Percentiles rank a stretch among this genome's conserved stretches.
Evolutionary conservation across 1,139 yeast genomes (phyloP).

Genomic region (Blastobotrys malaysiensis): DNA sequence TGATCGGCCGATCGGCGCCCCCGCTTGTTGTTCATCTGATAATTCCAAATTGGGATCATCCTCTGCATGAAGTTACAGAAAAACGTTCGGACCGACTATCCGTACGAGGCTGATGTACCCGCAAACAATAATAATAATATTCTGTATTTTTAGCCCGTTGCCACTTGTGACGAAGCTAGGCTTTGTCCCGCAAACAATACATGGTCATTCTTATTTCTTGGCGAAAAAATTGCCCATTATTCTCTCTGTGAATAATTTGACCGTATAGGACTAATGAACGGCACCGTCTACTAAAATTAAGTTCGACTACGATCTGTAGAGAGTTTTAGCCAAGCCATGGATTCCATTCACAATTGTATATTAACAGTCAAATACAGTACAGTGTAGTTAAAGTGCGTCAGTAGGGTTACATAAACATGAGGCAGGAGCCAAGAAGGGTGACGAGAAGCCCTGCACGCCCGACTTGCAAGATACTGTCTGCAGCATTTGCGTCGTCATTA

Average conservation of each 20-base stretch:
- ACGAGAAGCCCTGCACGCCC: conserved; percentile 1
- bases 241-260: not conserved
- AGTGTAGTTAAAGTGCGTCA: no score
- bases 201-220: not conserved
- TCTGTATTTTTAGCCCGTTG: no score
- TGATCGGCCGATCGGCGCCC: not conserved
- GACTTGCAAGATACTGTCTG: not conserved
- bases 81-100: not conserved
- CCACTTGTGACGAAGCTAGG: no score
- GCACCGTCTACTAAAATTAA: no score
- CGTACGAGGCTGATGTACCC: no score
- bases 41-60: not conserved
- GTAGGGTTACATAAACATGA: conserved; percentile 1
- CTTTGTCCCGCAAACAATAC: no score
- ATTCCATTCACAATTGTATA: no score
- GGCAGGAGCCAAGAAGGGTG: conserved; percentile 1
- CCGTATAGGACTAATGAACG: no score
- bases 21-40: not conserved
- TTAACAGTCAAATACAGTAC: not conserved
- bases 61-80: not conserved
- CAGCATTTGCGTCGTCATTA: not conserved
- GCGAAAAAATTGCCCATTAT: not conserved
- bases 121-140: no score
- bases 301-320: no score
- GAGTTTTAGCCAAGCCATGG: no score